These are phyloP conservation scores for Backusella westeae DNA, from an alignment of 192 early-diverging fungal species.

Conservation along the genomic window DNA sequence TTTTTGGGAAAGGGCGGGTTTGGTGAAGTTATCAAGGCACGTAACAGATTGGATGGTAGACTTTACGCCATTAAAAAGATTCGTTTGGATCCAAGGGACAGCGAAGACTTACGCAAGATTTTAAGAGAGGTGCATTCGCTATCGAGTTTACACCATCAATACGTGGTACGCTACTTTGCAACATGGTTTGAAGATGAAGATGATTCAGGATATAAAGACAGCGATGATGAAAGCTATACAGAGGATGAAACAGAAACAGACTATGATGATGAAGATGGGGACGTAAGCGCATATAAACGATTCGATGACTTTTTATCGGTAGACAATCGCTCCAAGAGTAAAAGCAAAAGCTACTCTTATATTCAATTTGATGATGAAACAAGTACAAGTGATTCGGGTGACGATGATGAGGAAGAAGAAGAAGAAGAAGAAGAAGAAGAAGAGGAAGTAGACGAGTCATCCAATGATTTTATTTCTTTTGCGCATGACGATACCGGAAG, in stretches of 20 bases:
- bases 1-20: slow-evolving; percentile 83
- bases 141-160: slow-evolving; percentile 85
- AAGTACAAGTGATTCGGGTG: slow-evolving; percentile 28
- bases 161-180: slow-evolving; percentile 86
- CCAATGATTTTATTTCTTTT: slow-evolving; percentile 23
- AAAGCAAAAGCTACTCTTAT: slow-evolving; percentile 30
- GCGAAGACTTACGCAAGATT: slow-evolving; percentile 78
- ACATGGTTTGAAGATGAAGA: slow-evolving; percentile 83
- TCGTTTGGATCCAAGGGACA: slow-evolving; percentile 73
- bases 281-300: slow-evolving; percentile 17
- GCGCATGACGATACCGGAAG: slow-evolving; percentile 2
- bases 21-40: slow-evolving; percentile 93
- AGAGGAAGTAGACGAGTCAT: slow-evolving; percentile 4
- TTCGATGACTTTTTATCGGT: slow-evolving; percentile 49
- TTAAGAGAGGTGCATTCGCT: slow-evolving; percentile 90
- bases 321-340: slow-evolving; percentile 24
- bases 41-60: slow-evolving; percentile 77
- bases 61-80: slow-evolving; percentile 95
- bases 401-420: slow-evolving; percentile 24
- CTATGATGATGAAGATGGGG: slow-evolving; percentile 33
- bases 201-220: slow-evolving; percentile 30
- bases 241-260: slow-evolving; percentile 34
- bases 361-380: slow-evolving; percentile 45
- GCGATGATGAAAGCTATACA: slow-evolving; percentile 31
- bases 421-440: slow-evolving; percentile 17